Percentiles rank a stretch among this genome's conserved stretches.
Conservation (phyloP, 1,284 basidiomycete genomes). For the Boletus subluridellus region DNA sequence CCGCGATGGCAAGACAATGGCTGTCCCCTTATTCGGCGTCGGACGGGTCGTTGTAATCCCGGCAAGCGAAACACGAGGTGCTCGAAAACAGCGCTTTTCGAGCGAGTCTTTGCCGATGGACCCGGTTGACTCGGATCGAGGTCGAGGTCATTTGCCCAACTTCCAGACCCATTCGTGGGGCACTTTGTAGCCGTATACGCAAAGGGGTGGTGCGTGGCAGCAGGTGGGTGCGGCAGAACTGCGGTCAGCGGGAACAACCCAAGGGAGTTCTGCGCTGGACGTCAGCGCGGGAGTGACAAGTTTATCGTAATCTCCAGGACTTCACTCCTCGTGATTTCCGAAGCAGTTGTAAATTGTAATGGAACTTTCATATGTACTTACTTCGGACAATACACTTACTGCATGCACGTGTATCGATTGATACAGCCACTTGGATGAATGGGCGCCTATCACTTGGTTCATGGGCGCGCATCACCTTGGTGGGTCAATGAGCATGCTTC, state of each 20-base stretch:
- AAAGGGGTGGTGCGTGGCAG: background rate
- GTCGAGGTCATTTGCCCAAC: no score
- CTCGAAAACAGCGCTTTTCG: background rate
- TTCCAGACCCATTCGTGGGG: background rate
- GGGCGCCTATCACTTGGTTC: background rate
- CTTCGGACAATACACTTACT: no score
- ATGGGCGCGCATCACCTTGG: background rate
- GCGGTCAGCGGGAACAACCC: no score
- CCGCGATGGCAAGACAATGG: background rate
- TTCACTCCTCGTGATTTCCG: no score
- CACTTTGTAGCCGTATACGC: background rate
- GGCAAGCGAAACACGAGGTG: background rate
- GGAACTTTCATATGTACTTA: no score
- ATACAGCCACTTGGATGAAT: background rate
- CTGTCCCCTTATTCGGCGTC: background rate
- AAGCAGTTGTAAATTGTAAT: no score
- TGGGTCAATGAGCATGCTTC: background rate
- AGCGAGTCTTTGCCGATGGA: background rate
- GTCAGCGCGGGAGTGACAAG: no score
- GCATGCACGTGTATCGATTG: no score
- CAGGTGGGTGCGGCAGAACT: no score
- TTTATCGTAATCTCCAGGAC: no score
- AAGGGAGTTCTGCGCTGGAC: no score
- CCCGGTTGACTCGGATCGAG: no score
- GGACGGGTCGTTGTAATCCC: background rate